Evolutionary conservation across 495 filamentous ascomycete genomes (phyloP), one percentile per base, ranked within the genome.

Genomic region (Podospora anserina): DNA sequence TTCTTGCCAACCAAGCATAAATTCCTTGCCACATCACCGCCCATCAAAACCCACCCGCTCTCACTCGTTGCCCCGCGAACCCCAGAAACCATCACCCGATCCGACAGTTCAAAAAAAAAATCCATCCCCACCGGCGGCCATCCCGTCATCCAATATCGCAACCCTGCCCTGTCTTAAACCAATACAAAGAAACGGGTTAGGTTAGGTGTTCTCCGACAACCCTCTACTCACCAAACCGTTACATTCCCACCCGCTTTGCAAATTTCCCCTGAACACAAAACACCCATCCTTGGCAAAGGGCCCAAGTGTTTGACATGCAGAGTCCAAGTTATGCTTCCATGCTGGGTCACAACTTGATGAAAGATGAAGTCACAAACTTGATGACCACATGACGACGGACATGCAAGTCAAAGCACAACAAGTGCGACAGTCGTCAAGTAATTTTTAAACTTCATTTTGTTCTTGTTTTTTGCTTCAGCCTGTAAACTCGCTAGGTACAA

Each of bases 401-500:
- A 23, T 23, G 1, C 1, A 23, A 23, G 23, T 23, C 23, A 23
- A 23, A 23, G 23, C 23, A 23, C 1, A 23, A 23, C 23, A 23
- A 23, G 23, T 61, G 59, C 59, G 13, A 5, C 6, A 16, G 30
- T 32, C 30, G 7, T 20, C 59, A 26, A 28, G 27, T 39, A 39
- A 39, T 28, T 5, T n/a, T 44, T 49, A 19, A 27, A 19, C n/a
- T 63, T 63, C 61, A 23, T 63, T 63, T 44, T 63, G n/a, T 44
- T 44, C 23, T 56, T 65, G 20, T 65, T 57, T 57, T 57, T 57
- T 65, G 23, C 4, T 65, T 55, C 55, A 23, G 32, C 32, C 44
- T 18, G 7, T 9, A 7, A 26, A 63, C 61, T 53, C 34, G 13
- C 5, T 15, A 7, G 19, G 9, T 53, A 64, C 62, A 64, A 64